Conservation (phyloP, 805 yeast species). For the Zygosaccharomyces rouxii region DNA sequence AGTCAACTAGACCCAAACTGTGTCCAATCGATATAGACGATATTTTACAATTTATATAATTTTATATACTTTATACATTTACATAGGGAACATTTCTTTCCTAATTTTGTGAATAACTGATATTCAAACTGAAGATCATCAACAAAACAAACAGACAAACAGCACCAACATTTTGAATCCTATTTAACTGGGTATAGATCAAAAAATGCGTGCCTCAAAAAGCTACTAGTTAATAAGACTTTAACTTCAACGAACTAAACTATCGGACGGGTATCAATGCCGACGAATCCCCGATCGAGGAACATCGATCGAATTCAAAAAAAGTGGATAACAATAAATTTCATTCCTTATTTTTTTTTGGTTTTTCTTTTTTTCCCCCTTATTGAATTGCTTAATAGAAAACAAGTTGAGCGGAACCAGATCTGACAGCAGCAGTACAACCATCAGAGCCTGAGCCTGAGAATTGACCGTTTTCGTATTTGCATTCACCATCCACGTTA, state of each 20-base stretch:
- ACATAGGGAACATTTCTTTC: too few species aligned
- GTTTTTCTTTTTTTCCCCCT: too few species aligned
- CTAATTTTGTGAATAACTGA: too few species aligned
- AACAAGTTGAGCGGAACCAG: conserved; percentile 81
- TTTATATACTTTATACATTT: too few species aligned
- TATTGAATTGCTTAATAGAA: conserved; percentile 41
- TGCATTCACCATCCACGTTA: conserved; percentile 69
- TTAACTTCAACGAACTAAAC: neutral
- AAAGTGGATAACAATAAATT: neutral
- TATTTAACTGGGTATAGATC: neutral
- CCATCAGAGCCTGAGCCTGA: conserved; percentile 62
- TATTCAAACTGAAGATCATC: too few species aligned
- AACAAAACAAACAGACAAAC: too few species aligned
- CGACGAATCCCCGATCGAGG: neutral
- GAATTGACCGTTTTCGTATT: conserved; percentile 68
- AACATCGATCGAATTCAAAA: neutral
- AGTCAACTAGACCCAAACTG: neutral
- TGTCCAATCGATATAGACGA: too few species aligned
- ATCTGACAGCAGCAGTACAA: conserved; percentile 87
- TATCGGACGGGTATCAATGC: neutral
- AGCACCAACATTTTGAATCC: too few species aligned
- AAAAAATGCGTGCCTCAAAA: neutral
- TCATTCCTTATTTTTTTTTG: too few species aligned
- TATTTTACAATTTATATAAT: too few species aligned
- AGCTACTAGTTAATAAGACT: neutral